Evolutionary conservation across 495 filamentous ascomycete species (phyloP).

Genomic region (Daldinia vernicosa): DNA sequence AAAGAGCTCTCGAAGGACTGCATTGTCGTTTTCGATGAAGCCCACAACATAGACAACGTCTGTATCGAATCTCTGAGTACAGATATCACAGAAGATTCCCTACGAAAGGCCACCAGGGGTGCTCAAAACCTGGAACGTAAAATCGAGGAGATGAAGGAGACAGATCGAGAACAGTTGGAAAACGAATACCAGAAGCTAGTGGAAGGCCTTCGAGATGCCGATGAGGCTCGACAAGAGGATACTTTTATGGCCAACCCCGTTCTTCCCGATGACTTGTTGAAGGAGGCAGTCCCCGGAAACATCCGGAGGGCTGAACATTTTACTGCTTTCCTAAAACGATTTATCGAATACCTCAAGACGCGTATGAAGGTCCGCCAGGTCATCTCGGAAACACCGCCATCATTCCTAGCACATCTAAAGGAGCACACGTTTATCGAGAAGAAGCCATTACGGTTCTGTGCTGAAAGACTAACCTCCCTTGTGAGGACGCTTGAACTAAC

Average conservation of each 20-base stretch:
- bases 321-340: conserved; percentile 90
- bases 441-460: conserved; percentile 94
- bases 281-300: conserved; percentile 96
- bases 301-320: conserved; percentile 98
- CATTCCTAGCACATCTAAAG: conserved; percentile 91
- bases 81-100: conserved; percentile 92
- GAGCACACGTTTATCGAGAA: conserved; percentile 97
- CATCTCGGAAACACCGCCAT: conserved; percentile 94
- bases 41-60: conserved; percentile 99
- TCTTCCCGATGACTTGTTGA: conserved; percentile 80
- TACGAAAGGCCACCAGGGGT: conserved; percentile 86
- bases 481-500: conserved; percentile 95
- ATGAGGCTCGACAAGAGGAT: conserved; percentile 89
- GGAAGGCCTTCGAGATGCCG: conserved; percentile 86
- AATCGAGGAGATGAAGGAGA: conserved; percentile 90
- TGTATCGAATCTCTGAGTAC: conserved; percentile 98
- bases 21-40: conserved; percentile 98
- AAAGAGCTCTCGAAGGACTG: conserved; percentile 97
- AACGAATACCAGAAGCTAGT: conserved; percentile 96
- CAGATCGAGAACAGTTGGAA: conserved; percentile 90
- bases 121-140: conserved; percentile 89
- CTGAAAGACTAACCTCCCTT: conserved; percentile 92
- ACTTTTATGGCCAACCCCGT: conserved; percentile 97
- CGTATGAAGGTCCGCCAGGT: conserved; percentile 98
- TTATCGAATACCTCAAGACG: conserved; percentile 98